Evolutionary conservation across 805 yeast species (phyloP).

Genomic region (Sungouiozyma intestinalis): DNA sequence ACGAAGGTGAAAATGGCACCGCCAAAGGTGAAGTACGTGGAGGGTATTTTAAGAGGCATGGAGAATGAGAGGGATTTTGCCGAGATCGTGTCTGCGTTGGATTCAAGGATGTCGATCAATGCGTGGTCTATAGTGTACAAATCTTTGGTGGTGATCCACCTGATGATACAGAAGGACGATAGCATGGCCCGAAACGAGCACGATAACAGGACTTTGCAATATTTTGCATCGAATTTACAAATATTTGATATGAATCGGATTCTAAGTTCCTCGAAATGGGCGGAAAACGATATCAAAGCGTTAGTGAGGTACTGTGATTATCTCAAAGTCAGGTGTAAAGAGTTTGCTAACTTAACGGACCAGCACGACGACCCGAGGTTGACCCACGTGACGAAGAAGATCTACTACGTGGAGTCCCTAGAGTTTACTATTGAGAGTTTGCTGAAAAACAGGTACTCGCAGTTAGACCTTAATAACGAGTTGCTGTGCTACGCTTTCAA

Average conservation of each 20-base stretch:
- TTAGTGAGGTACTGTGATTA: constrained; percentile 64
- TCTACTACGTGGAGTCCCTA: constrained; percentile 68
- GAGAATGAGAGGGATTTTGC: constrained; percentile 37
- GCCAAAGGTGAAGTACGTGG: constrained; percentile 91
- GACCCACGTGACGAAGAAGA: neutral
- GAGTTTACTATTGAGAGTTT: constrained; percentile 69
- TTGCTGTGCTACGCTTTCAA: constrained; percentile 68
- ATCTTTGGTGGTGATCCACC: constrained; percentile 72
- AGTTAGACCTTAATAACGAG: constrained; percentile 76
- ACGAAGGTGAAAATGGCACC: constrained; percentile 81
- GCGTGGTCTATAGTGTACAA: constrained; percentile 92
- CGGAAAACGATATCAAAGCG: constrained; percentile 40
- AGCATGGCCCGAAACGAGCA: constrained; percentile 30
- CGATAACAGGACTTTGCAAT: constrained; percentile 36
- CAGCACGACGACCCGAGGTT: neutral
- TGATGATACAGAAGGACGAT: constrained; percentile 52
- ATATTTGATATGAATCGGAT: constrained; percentile 32
- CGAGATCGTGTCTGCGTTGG: constrained; percentile 56
- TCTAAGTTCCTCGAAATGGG: constrained; percentile 22
- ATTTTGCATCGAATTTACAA: constrained; percentile 36
- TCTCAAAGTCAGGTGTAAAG: constrained; percentile 55
- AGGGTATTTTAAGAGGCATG: constrained; percentile 62
- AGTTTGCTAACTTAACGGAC: constrained; percentile 35
- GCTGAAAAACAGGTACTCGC: constrained; percentile 64
- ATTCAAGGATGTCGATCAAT: constrained; percentile 48